phyloP scores from a whole-genome alignment of 2,329 filamentous ascomycete species.

The Ascocoryne sarcoides region DNA sequence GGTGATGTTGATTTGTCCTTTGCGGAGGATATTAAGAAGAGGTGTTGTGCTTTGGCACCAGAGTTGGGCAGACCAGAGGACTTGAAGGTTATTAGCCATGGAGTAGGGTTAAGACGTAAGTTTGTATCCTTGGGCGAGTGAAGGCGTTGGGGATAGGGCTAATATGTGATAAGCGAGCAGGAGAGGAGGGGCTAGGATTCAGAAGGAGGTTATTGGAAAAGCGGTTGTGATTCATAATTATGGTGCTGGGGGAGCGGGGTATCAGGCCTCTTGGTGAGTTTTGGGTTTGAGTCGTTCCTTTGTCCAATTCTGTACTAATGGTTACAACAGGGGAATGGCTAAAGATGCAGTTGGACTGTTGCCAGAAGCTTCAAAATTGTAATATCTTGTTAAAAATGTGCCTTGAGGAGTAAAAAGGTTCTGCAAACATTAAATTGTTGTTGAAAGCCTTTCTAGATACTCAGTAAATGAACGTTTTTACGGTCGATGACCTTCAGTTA shows the following conservation, averaged over 20 bases:
- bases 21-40: conserved; percentile 28
- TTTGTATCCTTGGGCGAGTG: background rate
- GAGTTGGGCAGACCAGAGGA: conserved; percentile 29
- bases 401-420: too few species aligned
- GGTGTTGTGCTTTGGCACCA: conserved; percentile 29
- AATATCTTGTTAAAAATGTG: too few species aligned
- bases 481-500: too few species aligned
- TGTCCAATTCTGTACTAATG: background rate
- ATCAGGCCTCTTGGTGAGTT: conserved; percentile 30
- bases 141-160: background rate
- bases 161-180: conserved; percentile 13
- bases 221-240: conserved; percentile 34
- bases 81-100: conserved; percentile 28
- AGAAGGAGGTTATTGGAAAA: conserved; percentile 21
- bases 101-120: conserved; percentile 29
- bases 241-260: conserved; percentile 38
- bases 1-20: conserved; percentile 25
- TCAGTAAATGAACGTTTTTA: too few species aligned
- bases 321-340: conserved; percentile 17
- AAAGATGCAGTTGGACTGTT: conserved; percentile 18
- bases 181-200: conserved; percentile 28
- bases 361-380: conserved; percentile 4
- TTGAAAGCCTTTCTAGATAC: too few species aligned
- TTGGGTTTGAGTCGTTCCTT: background rate
- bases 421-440: too few species aligned